Percentiles rank a stretch among this genome's conserved stretches.
Conservation (phyloP, 2,329 filamentous ascomycete species). For the Fusarium bulbicola region DNA sequence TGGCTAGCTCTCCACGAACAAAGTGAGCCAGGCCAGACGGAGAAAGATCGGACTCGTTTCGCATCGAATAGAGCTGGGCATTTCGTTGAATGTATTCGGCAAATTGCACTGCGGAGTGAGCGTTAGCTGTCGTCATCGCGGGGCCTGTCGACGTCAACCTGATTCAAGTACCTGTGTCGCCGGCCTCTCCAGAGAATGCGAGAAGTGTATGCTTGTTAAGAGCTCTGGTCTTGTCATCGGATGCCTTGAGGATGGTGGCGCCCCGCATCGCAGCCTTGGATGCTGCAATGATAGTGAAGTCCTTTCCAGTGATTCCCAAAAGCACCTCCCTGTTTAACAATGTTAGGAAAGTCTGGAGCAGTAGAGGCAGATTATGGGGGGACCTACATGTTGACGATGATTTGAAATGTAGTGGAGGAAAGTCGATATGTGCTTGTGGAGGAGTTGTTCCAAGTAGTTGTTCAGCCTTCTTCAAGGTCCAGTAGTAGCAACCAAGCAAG, state of each 20-base stretch:
- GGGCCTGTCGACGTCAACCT: neutral
- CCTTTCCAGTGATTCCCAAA: slow-evolving; percentile 97
- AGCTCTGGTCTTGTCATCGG: slow-evolving; percentile 94
- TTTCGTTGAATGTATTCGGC: slow-evolving; percentile 99
- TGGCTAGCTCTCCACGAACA: slow-evolving; percentile 91
- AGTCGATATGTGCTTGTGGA: slow-evolving; percentile 30
- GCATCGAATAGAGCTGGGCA: slow-evolving; percentile 97
- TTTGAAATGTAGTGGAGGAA: slow-evolving; percentile 20
- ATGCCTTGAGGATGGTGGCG: slow-evolving; percentile 91
- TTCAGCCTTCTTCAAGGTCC: slow-evolving; percentile 38
- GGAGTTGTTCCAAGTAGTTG: slow-evolving; percentile 22
- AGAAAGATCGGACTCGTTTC: slow-evolving; percentile 91
- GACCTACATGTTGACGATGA: slow-evolving; percentile 39
- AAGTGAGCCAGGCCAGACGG: slow-evolving; percentile 91
- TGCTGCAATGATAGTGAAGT: slow-evolving; percentile 97
- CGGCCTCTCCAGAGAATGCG: slow-evolving; percentile 94
- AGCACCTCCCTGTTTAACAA: slow-evolving; percentile 82
- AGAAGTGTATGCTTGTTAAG: slow-evolving; percentile 95
- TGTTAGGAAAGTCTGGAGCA: slow-evolving; percentile 23
- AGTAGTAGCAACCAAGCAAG: slow-evolving; percentile 39
- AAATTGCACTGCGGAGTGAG: slow-evolving; percentile 81
- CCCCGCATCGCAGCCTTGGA: slow-evolving; percentile 99
- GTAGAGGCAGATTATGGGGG: slow-evolving; percentile 18
- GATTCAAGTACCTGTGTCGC: slow-evolving; percentile 78
- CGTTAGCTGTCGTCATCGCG: slow-evolving; percentile 36